Evolutionary conservation across 805 yeast species (phyloP).

Genomic region (Suhomyces kilbournensis): DNA sequence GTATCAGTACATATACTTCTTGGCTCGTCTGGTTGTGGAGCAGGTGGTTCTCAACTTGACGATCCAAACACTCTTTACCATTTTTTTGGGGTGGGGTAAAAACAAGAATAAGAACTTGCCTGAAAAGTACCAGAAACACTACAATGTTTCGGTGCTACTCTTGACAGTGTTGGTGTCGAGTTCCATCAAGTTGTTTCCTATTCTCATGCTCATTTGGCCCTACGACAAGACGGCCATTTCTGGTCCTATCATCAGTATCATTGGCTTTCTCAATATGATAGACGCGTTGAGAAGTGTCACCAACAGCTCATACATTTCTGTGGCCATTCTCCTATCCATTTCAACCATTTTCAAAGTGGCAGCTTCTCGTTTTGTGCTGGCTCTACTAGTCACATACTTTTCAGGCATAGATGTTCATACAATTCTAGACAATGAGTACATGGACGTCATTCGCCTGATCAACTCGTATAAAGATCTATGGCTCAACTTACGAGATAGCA

Average conservation of each 20-base stretch:
- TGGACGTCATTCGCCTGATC: slow-evolving; percentile 1
- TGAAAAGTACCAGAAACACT: slow-evolving; percentile 29
- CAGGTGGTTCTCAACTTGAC: slow-evolving; percentile 39
- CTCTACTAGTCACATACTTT: slow-evolving; percentile 11
- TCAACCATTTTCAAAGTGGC: slow-evolving; percentile 15
- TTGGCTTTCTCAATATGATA: slow-evolving; percentile 59
- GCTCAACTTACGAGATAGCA: background rate
- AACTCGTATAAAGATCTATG: slow-evolving; percentile 3
- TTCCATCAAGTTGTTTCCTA: slow-evolving; percentile 80
- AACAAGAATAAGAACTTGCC: slow-evolving; percentile 15
- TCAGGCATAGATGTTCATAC: slow-evolving; percentile 9
- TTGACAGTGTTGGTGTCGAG: slow-evolving; percentile 73
- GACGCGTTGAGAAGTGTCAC: slow-evolving; percentile 48
- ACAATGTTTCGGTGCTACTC: slow-evolving; percentile 47
- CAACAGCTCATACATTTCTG: slow-evolving; percentile 11
- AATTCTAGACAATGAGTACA: slow-evolving; percentile 11
- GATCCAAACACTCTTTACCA: slow-evolving; percentile 25
- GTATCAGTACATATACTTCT: slow-evolving; percentile 56
- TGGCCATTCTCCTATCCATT: slow-evolving; percentile 13
- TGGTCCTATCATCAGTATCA: slow-evolving; percentile 53
- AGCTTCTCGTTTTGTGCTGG: slow-evolving; percentile 13
- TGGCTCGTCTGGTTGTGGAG: slow-evolving; percentile 49
- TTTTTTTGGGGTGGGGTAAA: slow-evolving; percentile 19
- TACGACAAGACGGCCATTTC: slow-evolving; percentile 74
- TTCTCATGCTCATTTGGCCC: slow-evolving; percentile 94